A percentile compares a stretch with the other conserved stretches of the same genome.
Evolutionary conservation across 441 rosid genomes (phyloP).

Genomic region (Corymbia calophylla): DNA sequence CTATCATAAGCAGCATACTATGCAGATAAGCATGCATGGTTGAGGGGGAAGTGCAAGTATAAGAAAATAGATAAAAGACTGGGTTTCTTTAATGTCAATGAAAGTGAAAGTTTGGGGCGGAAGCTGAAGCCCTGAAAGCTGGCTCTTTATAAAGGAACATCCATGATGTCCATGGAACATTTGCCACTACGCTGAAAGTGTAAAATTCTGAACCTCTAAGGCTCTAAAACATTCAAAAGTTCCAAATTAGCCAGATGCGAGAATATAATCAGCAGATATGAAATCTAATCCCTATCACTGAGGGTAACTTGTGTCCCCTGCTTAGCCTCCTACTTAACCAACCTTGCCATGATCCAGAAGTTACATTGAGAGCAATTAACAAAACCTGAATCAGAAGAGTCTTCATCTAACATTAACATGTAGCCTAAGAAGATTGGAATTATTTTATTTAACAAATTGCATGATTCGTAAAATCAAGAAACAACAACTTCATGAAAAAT

Average conservation of each 20-base stretch:
- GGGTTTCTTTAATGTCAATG: neutral
- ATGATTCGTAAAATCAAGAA: neutral
- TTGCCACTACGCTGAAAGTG: neutral
- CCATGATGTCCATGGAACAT: neutral
- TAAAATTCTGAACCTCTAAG: neutral
- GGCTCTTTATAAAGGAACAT: neutral
- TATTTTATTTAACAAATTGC: neutral
- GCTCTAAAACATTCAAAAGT: neutral
- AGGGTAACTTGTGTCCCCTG: neutral
- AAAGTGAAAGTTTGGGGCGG: neutral
- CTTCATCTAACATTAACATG: neutral
- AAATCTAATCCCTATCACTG: neutral
- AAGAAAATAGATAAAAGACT: neutral
- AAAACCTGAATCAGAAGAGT: neutral
- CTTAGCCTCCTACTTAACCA: neutral
- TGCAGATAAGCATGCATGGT: neutral
- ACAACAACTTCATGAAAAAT: neutral
- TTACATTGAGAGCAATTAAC: neutral
- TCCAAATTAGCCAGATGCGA: neutral
- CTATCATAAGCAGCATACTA: neutral
- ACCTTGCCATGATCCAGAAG: neutral
- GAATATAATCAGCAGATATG: neutral
- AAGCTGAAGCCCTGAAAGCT: neutral
- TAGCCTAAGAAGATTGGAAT: neutral
- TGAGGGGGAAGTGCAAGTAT: neutral